phyloP scores from a whole-genome alignment of 306 rosid genomes.

The Pterocarpus santalinus region DNA sequence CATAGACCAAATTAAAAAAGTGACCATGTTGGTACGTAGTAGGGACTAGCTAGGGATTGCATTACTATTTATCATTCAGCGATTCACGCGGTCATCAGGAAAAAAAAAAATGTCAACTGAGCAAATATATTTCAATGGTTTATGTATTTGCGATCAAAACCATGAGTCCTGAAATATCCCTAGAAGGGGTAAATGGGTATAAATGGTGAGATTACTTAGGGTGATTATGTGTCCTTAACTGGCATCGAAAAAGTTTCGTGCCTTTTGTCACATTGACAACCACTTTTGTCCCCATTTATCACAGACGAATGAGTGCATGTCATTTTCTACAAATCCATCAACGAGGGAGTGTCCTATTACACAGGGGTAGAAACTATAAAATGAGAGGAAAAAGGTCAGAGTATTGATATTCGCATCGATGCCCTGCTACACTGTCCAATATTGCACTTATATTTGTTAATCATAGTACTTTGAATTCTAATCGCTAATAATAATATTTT shows the following conservation, averaged over 20 bases:
- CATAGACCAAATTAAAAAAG: constrained; percentile 33
- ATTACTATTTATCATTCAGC: not conserved
- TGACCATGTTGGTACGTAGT: not conserved
- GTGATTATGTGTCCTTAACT: constrained; percentile 50
- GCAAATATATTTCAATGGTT: constrained; percentile 4
- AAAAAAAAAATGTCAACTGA: not conserved
- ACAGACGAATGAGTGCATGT: constrained; percentile 25
- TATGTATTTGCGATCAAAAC: constrained; percentile 1
- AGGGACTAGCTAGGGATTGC: constrained; percentile 35
- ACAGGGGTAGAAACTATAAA: constrained; percentile 4
- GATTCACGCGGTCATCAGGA: not conserved
- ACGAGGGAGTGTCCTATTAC: constrained; percentile 24
- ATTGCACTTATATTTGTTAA: constrained; percentile 45
- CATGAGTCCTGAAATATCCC: constrained; percentile 22
- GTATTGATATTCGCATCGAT: constrained; percentile 18
- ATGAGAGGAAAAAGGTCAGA: not conserved
- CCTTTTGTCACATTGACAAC: constrained; percentile 60
- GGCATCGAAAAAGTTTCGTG: constrained; percentile 49
- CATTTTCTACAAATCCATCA: constrained; percentile 50
- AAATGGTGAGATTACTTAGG: constrained; percentile 44
- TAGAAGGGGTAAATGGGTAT: constrained; percentile 2
- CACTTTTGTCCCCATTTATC: constrained; percentile 51
- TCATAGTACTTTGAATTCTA: constrained; percentile 56
- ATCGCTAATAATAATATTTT: constrained; percentile 34
- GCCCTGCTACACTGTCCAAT: constrained; percentile 5